phyloP scores from a whole-genome alignment of 75 land plant species.

The Sequoia sempervirens region DNA sequence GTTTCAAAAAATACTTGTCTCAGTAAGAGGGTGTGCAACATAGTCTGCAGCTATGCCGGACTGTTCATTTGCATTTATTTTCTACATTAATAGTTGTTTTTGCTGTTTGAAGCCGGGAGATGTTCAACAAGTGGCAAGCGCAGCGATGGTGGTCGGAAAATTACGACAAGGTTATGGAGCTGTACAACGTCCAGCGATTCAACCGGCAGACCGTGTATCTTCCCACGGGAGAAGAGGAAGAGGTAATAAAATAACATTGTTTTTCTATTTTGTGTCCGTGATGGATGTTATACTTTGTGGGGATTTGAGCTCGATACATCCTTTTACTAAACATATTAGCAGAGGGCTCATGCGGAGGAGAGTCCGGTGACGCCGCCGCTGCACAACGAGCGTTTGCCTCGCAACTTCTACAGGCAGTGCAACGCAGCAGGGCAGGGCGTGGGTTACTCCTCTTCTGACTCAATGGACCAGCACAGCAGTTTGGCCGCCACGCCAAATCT shows the following conservation, averaged over 20 bases:
- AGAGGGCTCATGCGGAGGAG: conserved; percentile 44
- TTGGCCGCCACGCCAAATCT: conserved; percentile 53
- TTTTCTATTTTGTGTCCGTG: background rate
- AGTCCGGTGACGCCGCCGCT: conserved; percentile 67
- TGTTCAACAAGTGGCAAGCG: conserved; percentile 96
- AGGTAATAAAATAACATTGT: conserved; percentile 21
- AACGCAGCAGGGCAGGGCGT: conserved; percentile 15
- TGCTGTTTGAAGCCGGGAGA: conserved; percentile 58
- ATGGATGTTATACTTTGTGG: background rate
- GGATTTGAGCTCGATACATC: background rate
- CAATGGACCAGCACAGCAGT: conserved; percentile 41
- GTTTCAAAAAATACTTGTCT: background rate
- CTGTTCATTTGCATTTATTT: background rate
- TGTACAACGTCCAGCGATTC: conserved; percentile 79
- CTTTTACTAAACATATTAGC: background rate
- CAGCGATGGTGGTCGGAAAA: conserved; percentile 98
- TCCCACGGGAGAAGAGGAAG: conserved; percentile 62
- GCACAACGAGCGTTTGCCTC: conserved; percentile 49
- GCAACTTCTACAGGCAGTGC: conserved; percentile 27
- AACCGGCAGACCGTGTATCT: conserved; percentile 44
- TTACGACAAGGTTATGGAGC: conserved; percentile 87
- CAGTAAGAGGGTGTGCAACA: background rate
- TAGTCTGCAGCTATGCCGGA: background rate
- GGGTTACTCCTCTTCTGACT: conserved; percentile 56
- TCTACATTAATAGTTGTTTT: background rate